Evolutionary conservation across 2,329 filamentous ascomycete species (phyloP).

Genomic region (Diaporthe vaccinii): DNA sequence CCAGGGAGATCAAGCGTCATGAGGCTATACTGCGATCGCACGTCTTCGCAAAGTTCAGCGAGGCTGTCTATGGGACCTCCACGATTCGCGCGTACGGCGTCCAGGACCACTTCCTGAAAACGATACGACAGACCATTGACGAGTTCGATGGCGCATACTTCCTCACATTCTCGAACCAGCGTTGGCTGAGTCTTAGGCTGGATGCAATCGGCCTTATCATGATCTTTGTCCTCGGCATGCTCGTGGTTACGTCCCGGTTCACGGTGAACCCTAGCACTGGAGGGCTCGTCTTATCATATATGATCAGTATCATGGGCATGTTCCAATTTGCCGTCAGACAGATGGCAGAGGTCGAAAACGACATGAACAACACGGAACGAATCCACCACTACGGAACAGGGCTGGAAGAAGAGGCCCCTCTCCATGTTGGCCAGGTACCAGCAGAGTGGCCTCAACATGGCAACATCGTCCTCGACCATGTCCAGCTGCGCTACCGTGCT

Average conservation of each 20-base stretch:
- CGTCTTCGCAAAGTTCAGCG: constrained; percentile 92
- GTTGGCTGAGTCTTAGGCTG: constrained; percentile 89
- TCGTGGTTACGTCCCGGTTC: constrained; percentile 95
- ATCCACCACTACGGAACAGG: constrained; percentile 89
- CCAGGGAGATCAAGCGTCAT: constrained; percentile 93
- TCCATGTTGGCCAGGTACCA: constrained; percentile 80
- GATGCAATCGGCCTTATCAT: constrained; percentile 87
- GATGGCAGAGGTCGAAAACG: constrained; percentile 95
- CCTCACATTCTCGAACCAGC: constrained; percentile 93
- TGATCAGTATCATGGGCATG: constrained; percentile 93
- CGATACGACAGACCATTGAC: constrained; percentile 82
- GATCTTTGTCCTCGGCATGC: constrained; percentile 88
- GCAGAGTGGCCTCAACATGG: constrained; percentile 88
- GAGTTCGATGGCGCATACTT: constrained; percentile 96
- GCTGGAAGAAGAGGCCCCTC: constrained; percentile 89
- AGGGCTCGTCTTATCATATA: constrained; percentile 92
- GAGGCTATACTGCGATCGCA: constrained; percentile 89
- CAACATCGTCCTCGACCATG: constrained; percentile 81
- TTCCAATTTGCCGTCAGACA: constrained; percentile 97
- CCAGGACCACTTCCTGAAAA: constrained; percentile 79
- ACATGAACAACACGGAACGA: constrained; percentile 96
- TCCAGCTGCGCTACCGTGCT: constrained; percentile 83
- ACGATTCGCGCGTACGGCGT: constrained; percentile 93
- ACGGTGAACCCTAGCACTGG: constrained; percentile 85
- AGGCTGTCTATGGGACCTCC: constrained; percentile 86